Conservation (phyloP, 2,329 filamentous ascomycete species). For the Fusarium pseudonygamai region DNA sequence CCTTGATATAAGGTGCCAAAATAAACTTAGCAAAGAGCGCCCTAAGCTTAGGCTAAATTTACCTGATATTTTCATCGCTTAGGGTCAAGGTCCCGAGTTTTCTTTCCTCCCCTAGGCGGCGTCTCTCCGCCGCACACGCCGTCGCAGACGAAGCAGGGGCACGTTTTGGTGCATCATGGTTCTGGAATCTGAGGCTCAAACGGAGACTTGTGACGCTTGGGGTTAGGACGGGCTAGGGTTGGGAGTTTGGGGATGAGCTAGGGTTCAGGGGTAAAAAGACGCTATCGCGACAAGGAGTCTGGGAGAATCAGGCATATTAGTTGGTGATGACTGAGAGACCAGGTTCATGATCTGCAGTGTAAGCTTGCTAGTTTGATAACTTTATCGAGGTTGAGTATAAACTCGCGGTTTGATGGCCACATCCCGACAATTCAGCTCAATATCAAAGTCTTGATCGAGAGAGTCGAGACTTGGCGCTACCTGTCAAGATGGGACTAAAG, state of each 20-base stretch:
- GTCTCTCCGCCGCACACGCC: constrained; percentile 13
- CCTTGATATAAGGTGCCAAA: too few relatives aligned
- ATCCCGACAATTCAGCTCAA: neutral
- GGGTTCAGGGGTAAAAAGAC: constrained; percentile 27
- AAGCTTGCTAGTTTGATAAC: neutral
- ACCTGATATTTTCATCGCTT: too few relatives aligned
- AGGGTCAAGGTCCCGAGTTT: too few relatives aligned
- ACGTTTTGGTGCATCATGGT: constrained; percentile 16
- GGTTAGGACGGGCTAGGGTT: constrained; percentile 33
- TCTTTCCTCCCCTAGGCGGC: too few relatives aligned
- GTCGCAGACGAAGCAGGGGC: constrained; percentile 14
- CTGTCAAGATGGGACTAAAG: constrained; percentile 5
- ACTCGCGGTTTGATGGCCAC: neutral
- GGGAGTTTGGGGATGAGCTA: constrained; percentile 19
- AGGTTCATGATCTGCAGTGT: constrained; percentile 6
- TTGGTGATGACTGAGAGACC: neutral
- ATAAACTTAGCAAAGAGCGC: too few relatives aligned
- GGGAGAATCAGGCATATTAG: neutral
- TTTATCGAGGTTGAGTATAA: constrained; percentile 10
- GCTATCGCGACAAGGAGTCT: constrained; percentile 9
- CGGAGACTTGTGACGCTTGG: constrained; percentile 37
- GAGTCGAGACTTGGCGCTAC: neutral
- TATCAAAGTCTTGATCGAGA: constrained; percentile 1
- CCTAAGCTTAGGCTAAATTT: too few relatives aligned
- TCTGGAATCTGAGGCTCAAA: constrained; percentile 42